Conservation (phyloP, 805 yeast species). For the Pichia exigua region DNA sequence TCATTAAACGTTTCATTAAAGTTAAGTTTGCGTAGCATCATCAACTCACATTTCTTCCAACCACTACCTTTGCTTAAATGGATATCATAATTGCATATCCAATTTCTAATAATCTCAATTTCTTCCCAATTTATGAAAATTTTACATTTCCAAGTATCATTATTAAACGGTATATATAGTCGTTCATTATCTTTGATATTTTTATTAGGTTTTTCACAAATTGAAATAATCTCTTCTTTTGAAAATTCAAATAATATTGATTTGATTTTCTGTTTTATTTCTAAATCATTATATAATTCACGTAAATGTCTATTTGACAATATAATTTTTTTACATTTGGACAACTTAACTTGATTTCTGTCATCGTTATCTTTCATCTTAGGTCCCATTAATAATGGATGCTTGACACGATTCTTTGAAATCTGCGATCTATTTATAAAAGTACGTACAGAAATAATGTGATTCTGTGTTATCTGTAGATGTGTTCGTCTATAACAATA, state of each 20-base stretch:
- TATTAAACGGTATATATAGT: slow-evolving; percentile 16
- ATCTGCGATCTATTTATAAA: slow-evolving; percentile 22
- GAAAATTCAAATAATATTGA: slow-evolving; percentile 17
- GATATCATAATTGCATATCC: slow-evolving; percentile 2
- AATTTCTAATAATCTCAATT: slow-evolving; percentile 12
- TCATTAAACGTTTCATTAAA: slow-evolving; percentile 1
- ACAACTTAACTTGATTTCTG: slow-evolving; percentile 12
- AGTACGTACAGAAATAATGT: slow-evolving; percentile 20
- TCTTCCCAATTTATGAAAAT: slow-evolving; percentile 18
- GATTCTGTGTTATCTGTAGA: slow-evolving; percentile 10
- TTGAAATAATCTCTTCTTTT: slow-evolving; percentile 16
- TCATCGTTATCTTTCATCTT: not conserved
- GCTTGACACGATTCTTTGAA: slow-evolving; percentile 14
- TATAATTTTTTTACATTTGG: slow-evolving; percentile 17
- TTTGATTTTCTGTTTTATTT: slow-evolving; percentile 12
- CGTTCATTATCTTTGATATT: slow-evolving; percentile 1
- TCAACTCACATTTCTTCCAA: slow-evolving; percentile 10
- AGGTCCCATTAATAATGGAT: slow-evolving; percentile 7
- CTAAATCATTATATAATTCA: slow-evolving; percentile 14
- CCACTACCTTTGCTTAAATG: not conserved
- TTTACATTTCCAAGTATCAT: slow-evolving; percentile 22
- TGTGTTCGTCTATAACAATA: slow-evolving; percentile 16
- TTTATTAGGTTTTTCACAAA: slow-evolving; percentile 2
- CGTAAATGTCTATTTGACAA: slow-evolving; percentile 21
- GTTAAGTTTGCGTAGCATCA: slow-evolving; percentile 15